Base-by-base conservation (phyloP, 2,329 filamentous ascomycete genomes). In the Claviceps capensis region DNA sequence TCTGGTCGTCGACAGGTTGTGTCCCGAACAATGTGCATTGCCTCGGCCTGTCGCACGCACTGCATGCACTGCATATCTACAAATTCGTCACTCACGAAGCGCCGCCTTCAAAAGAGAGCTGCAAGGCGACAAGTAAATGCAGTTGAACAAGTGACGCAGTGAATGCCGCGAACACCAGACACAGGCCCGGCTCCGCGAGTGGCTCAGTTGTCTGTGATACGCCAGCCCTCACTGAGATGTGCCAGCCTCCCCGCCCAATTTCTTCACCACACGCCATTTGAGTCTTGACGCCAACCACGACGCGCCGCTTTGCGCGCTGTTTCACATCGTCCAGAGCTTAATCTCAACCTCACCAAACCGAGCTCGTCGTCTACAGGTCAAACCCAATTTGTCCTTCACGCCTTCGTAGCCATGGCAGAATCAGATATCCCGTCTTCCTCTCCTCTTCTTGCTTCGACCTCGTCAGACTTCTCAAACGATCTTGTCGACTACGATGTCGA, bases 401-500 rank as follows among this genome's bases (percentile, higher is more conserved):
- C 5, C 38, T n/a, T 11, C 36, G 16, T 45, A 34, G 26, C 36
- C 53, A 58, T 58, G 56, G 51, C 55, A 23, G 53, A 53, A 16
- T 48, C 53, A 34, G 26, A 47, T 13, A 4, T 40, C 16, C 19
- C 30, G 8, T 16, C 30, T 19, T 38, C 44, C 16, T 42, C 22
- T 19, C 40, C 52, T 30, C 36, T 50, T 42, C 49, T 48, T 34
- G 36, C 50, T 7, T 47, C 41, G n/a, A n/a, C 44, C n/a, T 41
- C 47, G 22, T 42, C 42, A 11, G 34, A 48, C 36, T 22, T 51
- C 53, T 30, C 49, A 50, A 23, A 48, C 37, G 36, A 16, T 53
- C 63, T 67, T 40, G 67, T 72, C 41, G 70, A 78, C 56, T 30
- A 30, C 26, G 8, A 30, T 30, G 26, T 30, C 26, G 26, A 34